Evolutionary conservation across 2,329 filamentous ascomycete genomes (phyloP).

Genomic region (Ascochyta koolunga): DNA sequence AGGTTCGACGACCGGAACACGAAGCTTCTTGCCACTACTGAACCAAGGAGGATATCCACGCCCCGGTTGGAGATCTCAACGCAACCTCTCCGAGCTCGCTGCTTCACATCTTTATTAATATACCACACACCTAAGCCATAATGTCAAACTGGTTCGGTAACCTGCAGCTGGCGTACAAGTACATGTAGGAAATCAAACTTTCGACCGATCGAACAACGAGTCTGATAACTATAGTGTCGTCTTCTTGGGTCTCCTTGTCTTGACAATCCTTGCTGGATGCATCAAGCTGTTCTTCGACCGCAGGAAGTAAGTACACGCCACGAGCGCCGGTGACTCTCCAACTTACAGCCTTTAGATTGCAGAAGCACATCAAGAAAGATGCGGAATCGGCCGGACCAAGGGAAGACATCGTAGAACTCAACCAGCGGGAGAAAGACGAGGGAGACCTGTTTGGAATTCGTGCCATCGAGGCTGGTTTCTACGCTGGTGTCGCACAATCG

Average conservation of each 20-base stretch:
- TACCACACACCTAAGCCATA: slow-evolving; percentile 18
- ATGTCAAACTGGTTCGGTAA: slow-evolving; percentile 45
- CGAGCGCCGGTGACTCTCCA: neutral
- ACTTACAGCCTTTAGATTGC: slow-evolving; percentile 34
- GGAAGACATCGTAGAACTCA: slow-evolving; percentile 45
- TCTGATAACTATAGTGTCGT: slow-evolving; percentile 37
- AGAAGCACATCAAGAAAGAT: slow-evolving; percentile 33
- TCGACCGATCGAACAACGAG: neutral
- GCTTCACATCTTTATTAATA: neutral
- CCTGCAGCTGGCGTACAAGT: slow-evolving; percentile 47
- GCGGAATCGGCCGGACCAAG: slow-evolving; percentile 36
- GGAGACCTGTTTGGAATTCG: slow-evolving; percentile 49
- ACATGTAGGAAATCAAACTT: slow-evolving; percentile 32
- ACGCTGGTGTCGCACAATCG: slow-evolving; percentile 48
- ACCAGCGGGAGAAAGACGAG: slow-evolving; percentile 46
- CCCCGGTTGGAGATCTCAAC: neutral
- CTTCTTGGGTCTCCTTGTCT: slow-evolving; percentile 38
- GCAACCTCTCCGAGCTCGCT: neutral
- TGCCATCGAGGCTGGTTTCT: slow-evolving; percentile 52
- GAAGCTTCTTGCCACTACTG: neutral
- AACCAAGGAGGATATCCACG: neutral
- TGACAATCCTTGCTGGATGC: slow-evolving; percentile 41
- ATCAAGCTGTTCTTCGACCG: slow-evolving; percentile 45
- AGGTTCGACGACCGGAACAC: neutral
- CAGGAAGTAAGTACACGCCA: slow-evolving; percentile 37